These are phyloP conservation scores for Setaria viridis DNA, from an alignment of 202 grass and related monocot species.

Conservation along the genomic window DNA sequence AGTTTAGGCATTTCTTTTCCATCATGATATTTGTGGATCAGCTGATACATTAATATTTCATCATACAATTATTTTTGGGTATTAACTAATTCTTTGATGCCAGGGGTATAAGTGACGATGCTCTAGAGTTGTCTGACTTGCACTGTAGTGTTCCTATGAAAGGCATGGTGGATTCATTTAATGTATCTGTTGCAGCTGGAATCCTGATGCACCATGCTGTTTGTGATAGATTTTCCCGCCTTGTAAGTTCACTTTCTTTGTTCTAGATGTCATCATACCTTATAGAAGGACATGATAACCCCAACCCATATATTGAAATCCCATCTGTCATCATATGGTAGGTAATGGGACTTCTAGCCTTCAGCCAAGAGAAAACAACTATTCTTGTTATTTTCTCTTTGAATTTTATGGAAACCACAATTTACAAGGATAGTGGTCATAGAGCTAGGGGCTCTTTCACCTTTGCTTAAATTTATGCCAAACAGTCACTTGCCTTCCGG, in stretches of 20 bases:
- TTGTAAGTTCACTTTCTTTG: conserved; percentile 62
- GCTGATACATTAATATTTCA: conserved; percentile 18
- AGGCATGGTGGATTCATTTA: conserved; percentile 99
- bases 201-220: conserved; percentile 99
- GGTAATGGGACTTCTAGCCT: neutral
- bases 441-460: neutral
- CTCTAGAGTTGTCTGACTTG: conserved; percentile 75
- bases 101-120: conserved; percentile 91
- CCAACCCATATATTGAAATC: conserved; percentile 10
- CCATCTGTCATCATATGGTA: conserved; percentile 3
- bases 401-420: neutral
- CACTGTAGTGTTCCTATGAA: conserved; percentile 98
- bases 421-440: neutral
- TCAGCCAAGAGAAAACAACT: conserved; percentile 1
- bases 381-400: conserved; percentile 22
- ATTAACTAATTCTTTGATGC: conserved; percentile 29
- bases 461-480: conserved; percentile 38
- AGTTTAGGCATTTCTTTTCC: conserved; percentile 15
- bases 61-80: conserved; percentile 4
- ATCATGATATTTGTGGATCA: neutral
- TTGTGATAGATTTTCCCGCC: conserved; percentile 75
- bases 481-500: neutral
- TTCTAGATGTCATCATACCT: conserved; percentile 3
- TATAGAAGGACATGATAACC: conserved; percentile 21
- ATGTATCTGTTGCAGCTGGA: conserved; percentile 97